Evolutionary conservation across 2,329 filamentous ascomycete genomes (phyloP).

Genomic region (Huntiella decipiens): DNA sequence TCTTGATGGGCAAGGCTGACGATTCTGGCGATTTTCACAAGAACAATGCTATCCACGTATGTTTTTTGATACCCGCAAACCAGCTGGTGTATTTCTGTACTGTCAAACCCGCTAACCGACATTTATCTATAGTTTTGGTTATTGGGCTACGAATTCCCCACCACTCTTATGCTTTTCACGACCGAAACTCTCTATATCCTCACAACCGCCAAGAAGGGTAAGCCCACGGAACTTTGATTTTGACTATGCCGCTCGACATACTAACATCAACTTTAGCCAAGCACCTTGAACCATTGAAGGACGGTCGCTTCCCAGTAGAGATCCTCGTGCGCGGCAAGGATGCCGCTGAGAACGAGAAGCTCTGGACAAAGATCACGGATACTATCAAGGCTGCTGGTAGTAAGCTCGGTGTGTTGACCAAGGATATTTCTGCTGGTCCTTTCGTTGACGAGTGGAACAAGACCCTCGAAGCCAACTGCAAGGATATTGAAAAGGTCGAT

Average conservation of each 20-base stretch:
- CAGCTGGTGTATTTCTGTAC: background rate
- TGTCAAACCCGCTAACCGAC: background rate
- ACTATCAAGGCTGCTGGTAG: conserved; percentile 78
- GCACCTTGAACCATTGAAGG: conserved; percentile 79
- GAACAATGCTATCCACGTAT: conserved; percentile 87
- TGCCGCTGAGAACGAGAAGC: conserved; percentile 73
- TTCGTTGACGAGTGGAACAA: conserved; percentile 97
- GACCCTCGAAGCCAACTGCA: conserved; percentile 54
- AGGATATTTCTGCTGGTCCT: conserved; percentile 67
- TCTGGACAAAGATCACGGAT: conserved; percentile 67
- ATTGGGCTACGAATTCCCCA: conserved; percentile 93
- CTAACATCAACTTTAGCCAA: conserved; percentile 40
- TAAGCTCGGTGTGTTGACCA: conserved; percentile 72
- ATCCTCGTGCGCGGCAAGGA: conserved; percentile 86
- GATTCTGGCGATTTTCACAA: conserved; percentile 78
- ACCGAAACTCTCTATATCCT: conserved; percentile 75
- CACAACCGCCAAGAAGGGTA: conserved; percentile 94
- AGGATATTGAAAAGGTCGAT: conserved; percentile 78
- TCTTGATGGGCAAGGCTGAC: conserved; percentile 90
- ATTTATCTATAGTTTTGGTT: conserved; percentile 66
- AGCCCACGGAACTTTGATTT: background rate
- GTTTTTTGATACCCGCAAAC: conserved; percentile 15
- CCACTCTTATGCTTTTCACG: conserved; percentile 84
- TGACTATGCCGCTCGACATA: background rate
- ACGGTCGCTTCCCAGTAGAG: conserved; percentile 81